Conservation (phyloP, 176 grass and related monocot species). For the Ensete glaucum region DNA sequence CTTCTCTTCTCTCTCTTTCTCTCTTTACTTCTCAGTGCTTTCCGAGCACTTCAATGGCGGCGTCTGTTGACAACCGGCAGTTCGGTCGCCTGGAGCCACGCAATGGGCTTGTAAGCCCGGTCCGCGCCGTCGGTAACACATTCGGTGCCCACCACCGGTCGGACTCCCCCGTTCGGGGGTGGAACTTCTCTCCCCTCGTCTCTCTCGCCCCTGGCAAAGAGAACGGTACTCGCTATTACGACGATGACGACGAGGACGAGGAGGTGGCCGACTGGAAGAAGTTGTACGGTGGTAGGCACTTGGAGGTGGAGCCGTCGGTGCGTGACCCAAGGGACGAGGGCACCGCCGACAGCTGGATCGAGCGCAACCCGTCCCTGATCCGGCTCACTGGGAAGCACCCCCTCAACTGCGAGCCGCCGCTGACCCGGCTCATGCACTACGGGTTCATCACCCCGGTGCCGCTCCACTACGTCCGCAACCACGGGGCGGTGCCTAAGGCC, state of each 20-base stretch:
- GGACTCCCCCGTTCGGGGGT: neutral
- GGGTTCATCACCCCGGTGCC: slow-evolving; percentile 18
- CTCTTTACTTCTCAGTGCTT: too few species aligned
- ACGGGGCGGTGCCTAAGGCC: slow-evolving; percentile 11
- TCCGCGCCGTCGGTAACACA: neutral
- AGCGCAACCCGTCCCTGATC: slow-evolving; percentile 19
- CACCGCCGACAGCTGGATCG: slow-evolving; percentile 16
- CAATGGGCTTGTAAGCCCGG: neutral
- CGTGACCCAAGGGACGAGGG: slow-evolving; percentile 7
- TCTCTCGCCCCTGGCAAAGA: neutral
- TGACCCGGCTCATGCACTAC: slow-evolving; percentile 18
- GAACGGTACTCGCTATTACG: neutral
- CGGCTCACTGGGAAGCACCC: slow-evolving; percentile 22
- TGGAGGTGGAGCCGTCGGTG: slow-evolving; percentile 20
- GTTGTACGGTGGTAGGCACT: neutral
- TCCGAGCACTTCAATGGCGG: neutral
- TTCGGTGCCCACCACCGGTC: slow-evolving; percentile 1
- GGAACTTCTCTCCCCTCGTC: neutral
- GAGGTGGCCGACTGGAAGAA: slow-evolving; percentile 6
- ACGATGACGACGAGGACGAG: slow-evolving; percentile 22
- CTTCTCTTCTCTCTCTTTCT: too few species aligned
- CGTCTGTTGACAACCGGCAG: slow-evolving; percentile 16
- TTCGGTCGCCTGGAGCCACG: neutral
- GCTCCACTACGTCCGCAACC: slow-evolving; percentile 24
- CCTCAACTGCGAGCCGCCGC: slow-evolving; percentile 16